These are phyloP conservation scores for Geotrichum carabidarum DNA, from an alignment of 1,139 yeast genomes.

Conservation along the genomic window DNA sequence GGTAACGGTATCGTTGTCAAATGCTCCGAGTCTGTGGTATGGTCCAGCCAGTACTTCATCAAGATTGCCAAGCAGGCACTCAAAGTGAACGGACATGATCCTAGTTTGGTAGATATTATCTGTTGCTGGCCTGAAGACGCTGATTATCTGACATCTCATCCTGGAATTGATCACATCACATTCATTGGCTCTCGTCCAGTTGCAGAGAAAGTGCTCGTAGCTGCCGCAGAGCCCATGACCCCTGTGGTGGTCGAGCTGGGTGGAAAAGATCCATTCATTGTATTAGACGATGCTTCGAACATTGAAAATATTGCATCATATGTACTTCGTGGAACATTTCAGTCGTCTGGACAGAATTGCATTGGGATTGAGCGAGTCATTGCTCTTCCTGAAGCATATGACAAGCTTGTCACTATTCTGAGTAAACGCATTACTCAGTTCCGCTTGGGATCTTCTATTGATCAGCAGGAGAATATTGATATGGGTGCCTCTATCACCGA, in stretches of 20 bases:
- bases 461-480: slow-evolving; percentile 75
- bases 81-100: slow-evolving; percentile 66
- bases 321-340: slow-evolving; percentile 89
- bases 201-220: slow-evolving; percentile 77
- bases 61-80: slow-evolving; percentile 66
- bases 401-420: slow-evolving; percentile 52
- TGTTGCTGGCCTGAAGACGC: slow-evolving; percentile 78
- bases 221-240: slow-evolving; percentile 76
- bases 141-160: slow-evolving; percentile 76
- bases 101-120: slow-evolving; percentile 76
- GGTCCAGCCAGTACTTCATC: slow-evolving; percentile 84
- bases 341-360: slow-evolving; percentile 95
- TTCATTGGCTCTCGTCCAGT: slow-evolving; percentile 94
- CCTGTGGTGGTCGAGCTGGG: slow-evolving; percentile 95
- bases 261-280: slow-evolving; percentile 87
- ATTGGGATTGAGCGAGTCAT: slow-evolving; percentile 94
- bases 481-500: slow-evolving; percentile 94
- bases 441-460: slow-evolving; percentile 85
- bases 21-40: slow-evolving; percentile 91
- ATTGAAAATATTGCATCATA: slow-evolving; percentile 59
- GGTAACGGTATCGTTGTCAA: slow-evolving; percentile 89
- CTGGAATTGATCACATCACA: slow-evolving; percentile 77
- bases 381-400: slow-evolving; percentile 64
- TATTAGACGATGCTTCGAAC: slow-evolving; percentile 49
- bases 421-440: slow-evolving; percentile 53